Percentiles rank a stretch among this genome's conserved stretches.
phyloP scores from a whole-genome alignment of 2,329 filamentous ascomycete species.

The Plenodomus lindquistii region DNA sequence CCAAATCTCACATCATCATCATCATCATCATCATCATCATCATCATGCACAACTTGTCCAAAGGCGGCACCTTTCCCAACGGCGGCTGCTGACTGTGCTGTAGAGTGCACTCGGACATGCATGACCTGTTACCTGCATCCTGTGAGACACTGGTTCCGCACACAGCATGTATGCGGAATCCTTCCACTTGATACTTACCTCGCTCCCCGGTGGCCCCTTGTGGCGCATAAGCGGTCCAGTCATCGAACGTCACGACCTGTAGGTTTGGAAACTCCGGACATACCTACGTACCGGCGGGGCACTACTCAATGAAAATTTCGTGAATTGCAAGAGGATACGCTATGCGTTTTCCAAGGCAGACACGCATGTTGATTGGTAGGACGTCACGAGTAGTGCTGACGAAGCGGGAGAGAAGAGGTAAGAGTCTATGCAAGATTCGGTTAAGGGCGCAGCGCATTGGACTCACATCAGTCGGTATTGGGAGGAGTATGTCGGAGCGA shows the following conservation, averaged over 20 bases:
- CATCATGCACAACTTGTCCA: conserved; percentile 18
- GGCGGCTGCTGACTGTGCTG: conserved; percentile 5
- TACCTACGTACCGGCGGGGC: too few species aligned
- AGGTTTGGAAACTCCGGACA: too few species aligned
- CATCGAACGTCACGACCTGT: too few species aligned
- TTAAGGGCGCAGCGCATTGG: conserved; percentile 61
- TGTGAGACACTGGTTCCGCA: conserved; percentile 9
- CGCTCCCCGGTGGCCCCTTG: conserved; percentile 4
- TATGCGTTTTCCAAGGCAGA: conserved; percentile 62
- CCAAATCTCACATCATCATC: too few species aligned
- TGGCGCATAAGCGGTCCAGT: background rate
- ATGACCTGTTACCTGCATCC: conserved; percentile 12
- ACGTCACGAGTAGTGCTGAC: conserved; percentile 57
- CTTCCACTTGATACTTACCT: conserved; percentile 8
- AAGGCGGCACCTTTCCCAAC: conserved; percentile 11
- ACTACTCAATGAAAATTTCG: conserved; percentile 5
- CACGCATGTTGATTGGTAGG: conserved; percentile 55
- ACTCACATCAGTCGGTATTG: conserved; percentile 60
- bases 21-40: too few species aligned
- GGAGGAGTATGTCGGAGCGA: conserved; percentile 56
- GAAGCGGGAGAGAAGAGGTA: conserved; percentile 53
- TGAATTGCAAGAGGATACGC: conserved; percentile 51
- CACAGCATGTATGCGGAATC: conserved; percentile 20
- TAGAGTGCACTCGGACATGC: background rate
- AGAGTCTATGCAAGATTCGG: conserved; percentile 48